Conservation (phyloP, 2,329 filamentous ascomycete genomes). For the Venturia asperata region DNA sequence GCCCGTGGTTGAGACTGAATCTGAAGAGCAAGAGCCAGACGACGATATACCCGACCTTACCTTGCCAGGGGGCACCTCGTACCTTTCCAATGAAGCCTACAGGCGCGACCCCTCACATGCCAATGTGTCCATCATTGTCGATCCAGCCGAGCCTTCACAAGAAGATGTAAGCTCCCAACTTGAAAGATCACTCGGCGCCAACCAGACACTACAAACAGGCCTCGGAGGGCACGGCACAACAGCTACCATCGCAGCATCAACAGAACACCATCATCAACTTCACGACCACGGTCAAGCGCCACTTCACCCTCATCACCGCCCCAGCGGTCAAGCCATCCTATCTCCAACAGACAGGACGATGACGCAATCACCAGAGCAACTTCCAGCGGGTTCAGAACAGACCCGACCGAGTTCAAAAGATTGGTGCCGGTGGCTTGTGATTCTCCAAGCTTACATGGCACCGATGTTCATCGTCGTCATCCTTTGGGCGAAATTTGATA, state of each 20-base stretch:
- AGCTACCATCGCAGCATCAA: slow-evolving; percentile 29
- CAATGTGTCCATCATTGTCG: slow-evolving; percentile 11
- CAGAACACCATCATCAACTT: slow-evolving; percentile 24
- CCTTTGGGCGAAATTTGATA: slow-evolving; percentile 60
- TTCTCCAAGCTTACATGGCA: slow-evolving; percentile 77
- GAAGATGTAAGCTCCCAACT: neutral
- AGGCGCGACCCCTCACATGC: neutral
- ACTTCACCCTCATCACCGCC: slow-evolving; percentile 24
- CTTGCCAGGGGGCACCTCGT: slow-evolving; percentile 24
- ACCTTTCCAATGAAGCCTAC: neutral
- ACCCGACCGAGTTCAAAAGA: slow-evolving; percentile 37
- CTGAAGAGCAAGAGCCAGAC: slow-evolving; percentile 45
- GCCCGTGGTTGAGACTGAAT: slow-evolving; percentile 74
- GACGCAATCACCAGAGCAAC: slow-evolving; percentile 32
- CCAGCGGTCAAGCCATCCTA: slow-evolving; percentile 26
- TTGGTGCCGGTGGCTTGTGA: slow-evolving; percentile 90
- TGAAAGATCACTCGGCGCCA: neutral
- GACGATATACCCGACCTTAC: slow-evolving; percentile 33
- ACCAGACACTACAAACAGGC: neutral
- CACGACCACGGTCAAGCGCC: slow-evolving; percentile 21
- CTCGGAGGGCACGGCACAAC: slow-evolving; percentile 23
- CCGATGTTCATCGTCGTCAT: slow-evolving; percentile 76
- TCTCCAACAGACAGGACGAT: slow-evolving; percentile 31
- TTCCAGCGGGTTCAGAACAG: slow-evolving; percentile 23
- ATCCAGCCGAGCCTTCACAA: neutral